Conservation (phyloP, 2,329 filamentous ascomycete species). For the Pseudogymnoascus sp. region DNA sequence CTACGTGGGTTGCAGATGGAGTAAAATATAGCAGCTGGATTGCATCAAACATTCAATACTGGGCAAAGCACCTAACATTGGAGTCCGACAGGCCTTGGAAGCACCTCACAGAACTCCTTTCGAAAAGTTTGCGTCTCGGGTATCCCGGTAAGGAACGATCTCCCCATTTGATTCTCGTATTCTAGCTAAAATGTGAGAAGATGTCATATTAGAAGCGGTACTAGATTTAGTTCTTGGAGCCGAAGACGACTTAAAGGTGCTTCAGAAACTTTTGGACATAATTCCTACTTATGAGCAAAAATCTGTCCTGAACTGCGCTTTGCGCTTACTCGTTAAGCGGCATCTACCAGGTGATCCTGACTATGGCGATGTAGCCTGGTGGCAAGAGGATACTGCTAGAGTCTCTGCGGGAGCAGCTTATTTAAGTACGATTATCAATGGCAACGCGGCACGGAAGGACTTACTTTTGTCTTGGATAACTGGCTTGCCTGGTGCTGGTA, state of each 20-base stretch:
- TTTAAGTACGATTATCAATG: constrained; percentile 40
- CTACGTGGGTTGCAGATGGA: constrained; percentile 26
- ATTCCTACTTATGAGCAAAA: constrained; percentile 25
- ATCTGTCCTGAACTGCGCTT: constrained; percentile 20
- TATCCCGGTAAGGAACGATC: constrained; percentile 20
- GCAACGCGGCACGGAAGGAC: constrained; percentile 40
- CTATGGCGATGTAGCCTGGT: constrained; percentile 25
- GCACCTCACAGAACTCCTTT: constrained; percentile 22
- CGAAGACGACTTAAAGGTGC: constrained; percentile 14
- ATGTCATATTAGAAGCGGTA: not conserved
- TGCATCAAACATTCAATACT: constrained; percentile 23
- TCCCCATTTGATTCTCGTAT: not conserved
- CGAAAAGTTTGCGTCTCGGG: constrained; percentile 25
- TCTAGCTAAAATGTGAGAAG: not conserved
- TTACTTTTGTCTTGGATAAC: constrained; percentile 58
- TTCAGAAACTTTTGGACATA: constrained; percentile 20
- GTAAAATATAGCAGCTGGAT: constrained; percentile 24
- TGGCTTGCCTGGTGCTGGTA: constrained; percentile 52
- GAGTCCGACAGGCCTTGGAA: constrained; percentile 20
- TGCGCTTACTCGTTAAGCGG: constrained; percentile 23
- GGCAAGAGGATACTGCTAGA: constrained; percentile 21
- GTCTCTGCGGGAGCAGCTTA: constrained; percentile 52
- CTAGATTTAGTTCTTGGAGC: not conserved
- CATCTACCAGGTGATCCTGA: constrained; percentile 19
- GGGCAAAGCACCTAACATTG: constrained; percentile 16